Evolutionary conservation across 1,139 yeast species (phyloP).

Genomic region (Blastobotrys arbuscula): DNA sequence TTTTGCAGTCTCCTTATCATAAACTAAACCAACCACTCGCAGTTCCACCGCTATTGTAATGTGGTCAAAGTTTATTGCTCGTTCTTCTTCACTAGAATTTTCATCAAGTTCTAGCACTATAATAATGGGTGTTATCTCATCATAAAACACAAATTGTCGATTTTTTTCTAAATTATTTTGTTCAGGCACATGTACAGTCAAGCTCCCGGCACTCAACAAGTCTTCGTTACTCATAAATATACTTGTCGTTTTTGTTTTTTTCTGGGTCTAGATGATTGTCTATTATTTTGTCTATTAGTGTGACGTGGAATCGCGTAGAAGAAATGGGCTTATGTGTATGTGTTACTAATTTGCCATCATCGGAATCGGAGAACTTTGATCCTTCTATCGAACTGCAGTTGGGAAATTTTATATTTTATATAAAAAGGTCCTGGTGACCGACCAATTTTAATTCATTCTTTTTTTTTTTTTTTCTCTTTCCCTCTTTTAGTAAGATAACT

Average conservation of each 20-base stretch:
- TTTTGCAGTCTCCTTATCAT: constrained; percentile 4
- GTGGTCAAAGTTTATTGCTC: constrained; percentile 9
- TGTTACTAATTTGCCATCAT: background rate
- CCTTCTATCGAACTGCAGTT: too few relatives aligned
- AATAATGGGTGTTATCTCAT: constrained; percentile 21
- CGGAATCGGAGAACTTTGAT: background rate
- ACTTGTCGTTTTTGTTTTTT: background rate
- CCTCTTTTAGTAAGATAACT: background rate
- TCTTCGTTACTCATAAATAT: constrained; percentile 9
- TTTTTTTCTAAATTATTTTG: background rate
- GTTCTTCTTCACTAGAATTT: background rate
- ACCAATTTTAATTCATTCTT: background rate
- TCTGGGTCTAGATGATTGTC: too few relatives aligned
- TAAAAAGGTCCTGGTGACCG: background rate
- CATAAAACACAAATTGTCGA: constrained; percentile 20
- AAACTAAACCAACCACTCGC: constrained; percentile 16
- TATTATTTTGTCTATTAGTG: background rate
- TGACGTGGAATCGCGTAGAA: constrained; percentile 4
- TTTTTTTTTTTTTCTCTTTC: background rate
- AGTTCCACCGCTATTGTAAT: constrained; percentile 18
- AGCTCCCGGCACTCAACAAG: constrained; percentile 5
- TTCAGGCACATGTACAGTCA: constrained; percentile 11
- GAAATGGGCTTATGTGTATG: too few relatives aligned
- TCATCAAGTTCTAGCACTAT: constrained; percentile 14
- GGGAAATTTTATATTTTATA: background rate